phyloP scores from a whole-genome alignment of 2,329 filamentous ascomycete genomes.

The Epichloe festucae region DNA sequence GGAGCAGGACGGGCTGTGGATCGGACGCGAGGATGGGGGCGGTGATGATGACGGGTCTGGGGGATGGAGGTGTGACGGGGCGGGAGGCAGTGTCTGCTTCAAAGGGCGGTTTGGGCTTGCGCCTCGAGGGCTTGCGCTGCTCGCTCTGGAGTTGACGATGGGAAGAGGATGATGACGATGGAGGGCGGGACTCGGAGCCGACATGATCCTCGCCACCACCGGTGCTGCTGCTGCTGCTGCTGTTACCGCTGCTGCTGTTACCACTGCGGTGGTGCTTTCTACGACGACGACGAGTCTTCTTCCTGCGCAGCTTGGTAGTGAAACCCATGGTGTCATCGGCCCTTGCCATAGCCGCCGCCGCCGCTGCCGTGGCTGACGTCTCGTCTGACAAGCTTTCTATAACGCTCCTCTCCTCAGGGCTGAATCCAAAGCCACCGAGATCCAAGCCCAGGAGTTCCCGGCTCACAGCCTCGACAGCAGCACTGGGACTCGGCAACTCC shows the following conservation, averaged over 20 bases:
- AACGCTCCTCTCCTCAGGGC: slow-evolving; percentile 19
- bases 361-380: neutral
- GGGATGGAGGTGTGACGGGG: slow-evolving; percentile 17
- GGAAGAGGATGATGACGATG: slow-evolving; percentile 5
- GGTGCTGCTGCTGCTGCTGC: slow-evolving; percentile 14
- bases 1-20: slow-evolving; percentile 40
- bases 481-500: slow-evolving; percentile 34
- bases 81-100: slow-evolving; percentile 14
- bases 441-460: slow-evolving; percentile 31
- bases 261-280: slow-evolving; percentile 23
- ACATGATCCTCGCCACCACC: slow-evolving; percentile 13
- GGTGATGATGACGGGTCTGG: slow-evolving; percentile 32
- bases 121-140: slow-evolving; percentile 12
- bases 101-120: slow-evolving; percentile 12
- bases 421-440: slow-evolving; percentile 25
- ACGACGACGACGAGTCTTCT: slow-evolving; percentile 22
- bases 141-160: slow-evolving; percentile 9
- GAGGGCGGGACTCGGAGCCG: slow-evolving; percentile 8
- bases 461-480: slow-evolving; percentile 41
- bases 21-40: slow-evolving; percentile 36
- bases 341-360: slow-evolving; percentile 15
- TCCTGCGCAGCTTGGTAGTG: slow-evolving; percentile 37
- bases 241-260: slow-evolving; percentile 3
- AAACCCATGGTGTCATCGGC: slow-evolving; percentile 22
- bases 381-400: slow-evolving; percentile 21